Evolutionary conservation across 495 filamentous ascomycete genomes (phyloP), one percentile per base, ranked within the genome.

Genomic region (Pyrenopolyporus hunteri): DNA sequence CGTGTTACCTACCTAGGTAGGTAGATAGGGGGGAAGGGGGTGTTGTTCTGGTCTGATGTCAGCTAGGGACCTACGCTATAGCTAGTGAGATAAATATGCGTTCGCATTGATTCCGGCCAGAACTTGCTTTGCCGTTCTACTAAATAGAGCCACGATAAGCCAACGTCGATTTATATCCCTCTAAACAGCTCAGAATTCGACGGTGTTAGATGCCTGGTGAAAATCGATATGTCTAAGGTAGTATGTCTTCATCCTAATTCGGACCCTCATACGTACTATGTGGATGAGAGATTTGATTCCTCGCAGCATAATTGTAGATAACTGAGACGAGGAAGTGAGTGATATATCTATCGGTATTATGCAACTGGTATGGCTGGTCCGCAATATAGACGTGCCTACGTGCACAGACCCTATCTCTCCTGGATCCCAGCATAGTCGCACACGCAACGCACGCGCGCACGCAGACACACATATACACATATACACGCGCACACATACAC

Each of bases 331-430:
- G 32, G 56, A 17, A 59, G 31, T 60, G 56, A 49, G 62, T 59
- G 56, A 65, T 65, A 65, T 60, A 56, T 47, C 49, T 37, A 50
- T 25, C 35, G 57, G 57, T 57, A 51, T 47, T 44, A 50, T 55
- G 25, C 48, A 50, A 45, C 32, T 39, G 13, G 25, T 57, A 39
- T 59, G 19, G 49, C 14, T 19, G 23, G 33, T 23, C 39, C 22
- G 48, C 47, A 36, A 49, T 57, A 43, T 13, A 53, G 53, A 25
- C 40, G n/a, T 47, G 48, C 62, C 54, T 64, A 44, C 45, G 55
- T 55, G 26, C 42, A 32, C n/a, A n/a, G n/a, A n/a, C n/a, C 42
- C 42, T 43, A 42, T 42, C 36, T 16, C 44, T 26, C 46, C 39
- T 52, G 40, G 53, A 57, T 52, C 31, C 19, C 19, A 19, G 48